Evolutionary conservation across 768 basidiomycete genomes (phyloP), one percentile per base, ranked within the genome.

Genomic region (Tricholoma furcatifolium): DNA sequence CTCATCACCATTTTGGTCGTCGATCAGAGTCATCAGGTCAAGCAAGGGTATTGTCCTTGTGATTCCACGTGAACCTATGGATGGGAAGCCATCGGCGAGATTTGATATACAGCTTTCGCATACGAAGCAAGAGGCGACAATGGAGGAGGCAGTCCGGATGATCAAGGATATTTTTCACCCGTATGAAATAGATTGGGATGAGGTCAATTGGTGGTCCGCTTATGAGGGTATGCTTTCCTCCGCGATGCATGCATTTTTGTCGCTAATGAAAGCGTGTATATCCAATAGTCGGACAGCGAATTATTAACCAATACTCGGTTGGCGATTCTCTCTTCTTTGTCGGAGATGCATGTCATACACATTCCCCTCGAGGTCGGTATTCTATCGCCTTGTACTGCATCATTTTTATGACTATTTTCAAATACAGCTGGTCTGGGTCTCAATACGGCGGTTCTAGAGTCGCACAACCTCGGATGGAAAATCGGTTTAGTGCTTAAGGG

Each of bases 81-180:
- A 58, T 43, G 57, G 57, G 34, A 58, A 58, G 43, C 57, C 57
- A n/a, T 54, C 57, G 21, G 57, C 57, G 10, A 58, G 57, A n/a
- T 58, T 58, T 15, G 57, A 58, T 47, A 58, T 58, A 20, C 57
- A 58, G n/a, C 53, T 58, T 31, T 53, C 53, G 20, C 54, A 58
- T 43, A 39, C 57, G 7, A 58, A 58, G 24, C 53, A 51, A 23
- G 53, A 58, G n/a, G 57, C 57, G 6, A 54, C 57, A 17, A 43
- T 34, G 21, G 57, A 58, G 32, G 44, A 51, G 21, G 57, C 57
- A 4, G 27, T 41, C 20, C 44, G 38, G 14, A 46, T 58, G 45
- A 51, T 58, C 30, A 58, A 58, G 32, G 53, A 58, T 18, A 48
- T 58, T 2, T 58, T 58, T 17, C 41, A 51, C 21, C 57, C 57